Conservation (phyloP, 1,284 basidiomycete species). For the Peniophora sp. region DNA sequence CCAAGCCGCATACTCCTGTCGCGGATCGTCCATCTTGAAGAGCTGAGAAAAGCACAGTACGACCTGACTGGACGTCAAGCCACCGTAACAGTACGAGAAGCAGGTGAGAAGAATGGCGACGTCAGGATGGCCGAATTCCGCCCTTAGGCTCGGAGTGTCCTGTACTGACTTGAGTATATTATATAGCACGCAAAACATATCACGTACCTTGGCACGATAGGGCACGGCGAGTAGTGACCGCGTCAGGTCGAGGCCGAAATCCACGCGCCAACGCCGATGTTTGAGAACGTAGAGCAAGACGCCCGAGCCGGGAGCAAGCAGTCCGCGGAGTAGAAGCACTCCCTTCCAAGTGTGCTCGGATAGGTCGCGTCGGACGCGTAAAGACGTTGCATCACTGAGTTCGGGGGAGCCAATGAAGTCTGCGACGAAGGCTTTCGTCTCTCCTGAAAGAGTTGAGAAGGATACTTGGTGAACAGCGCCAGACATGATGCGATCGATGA, state of each 20-base stretch:
- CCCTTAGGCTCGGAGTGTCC: slow-evolving; percentile 37
- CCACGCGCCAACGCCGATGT: slow-evolving; percentile 41
- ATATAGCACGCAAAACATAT: neutral
- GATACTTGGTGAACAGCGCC: slow-evolving; percentile 5
- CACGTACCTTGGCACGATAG: slow-evolving; percentile 34
- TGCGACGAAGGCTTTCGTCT: neutral
- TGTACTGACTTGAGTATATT: neutral
- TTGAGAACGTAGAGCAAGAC: slow-evolving; percentile 33
- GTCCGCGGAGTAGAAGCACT: slow-evolving; percentile 35
- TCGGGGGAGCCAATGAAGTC: neutral
- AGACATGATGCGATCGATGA: slow-evolving; percentile 6
- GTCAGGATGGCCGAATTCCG: slow-evolving; percentile 53
- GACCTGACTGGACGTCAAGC: slow-evolving; percentile 34
- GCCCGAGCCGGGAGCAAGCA: slow-evolving; percentile 26
- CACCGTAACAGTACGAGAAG: slow-evolving; percentile 44
- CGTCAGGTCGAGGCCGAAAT: slow-evolving; percentile 37
- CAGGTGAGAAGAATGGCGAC: slow-evolving; percentile 39
- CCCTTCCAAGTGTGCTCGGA: slow-evolving; percentile 18
- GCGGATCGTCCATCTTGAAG: slow-evolving; percentile 35
- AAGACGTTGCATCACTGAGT: neutral
- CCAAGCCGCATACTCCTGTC: slow-evolving; percentile 36
- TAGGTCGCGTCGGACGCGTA: neutral
- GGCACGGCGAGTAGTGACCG: slow-evolving; percentile 46
- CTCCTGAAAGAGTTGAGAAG: neutral
- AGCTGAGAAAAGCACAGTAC: slow-evolving; percentile 31